Conservation (phyloP, 2,329 filamentous ascomycete genomes). For the Tolypocladium nubicola region DNA sequence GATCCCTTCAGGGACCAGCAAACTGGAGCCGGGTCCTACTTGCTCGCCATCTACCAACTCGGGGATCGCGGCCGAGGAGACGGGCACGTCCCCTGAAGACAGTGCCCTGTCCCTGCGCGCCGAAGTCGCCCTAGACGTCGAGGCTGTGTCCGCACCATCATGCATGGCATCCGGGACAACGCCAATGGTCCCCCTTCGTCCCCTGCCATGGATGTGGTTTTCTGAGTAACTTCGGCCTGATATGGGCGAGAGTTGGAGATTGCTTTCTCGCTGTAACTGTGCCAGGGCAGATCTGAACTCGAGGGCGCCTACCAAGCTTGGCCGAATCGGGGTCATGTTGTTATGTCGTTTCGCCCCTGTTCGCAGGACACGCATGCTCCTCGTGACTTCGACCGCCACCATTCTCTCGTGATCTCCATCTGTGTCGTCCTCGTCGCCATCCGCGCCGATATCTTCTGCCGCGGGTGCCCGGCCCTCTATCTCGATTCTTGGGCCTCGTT, state of each 20-base stretch:
- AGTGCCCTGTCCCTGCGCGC: conserved; percentile 25
- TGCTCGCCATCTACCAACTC: conserved; percentile 7
- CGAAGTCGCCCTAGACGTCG: conserved; percentile 1
- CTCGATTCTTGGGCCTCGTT: conserved; percentile 36
- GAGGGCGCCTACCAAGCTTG: conserved; percentile 83
- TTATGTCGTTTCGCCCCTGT: conserved; percentile 54
- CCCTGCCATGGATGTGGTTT: conserved; percentile 13
- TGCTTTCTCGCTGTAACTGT: conserved; percentile 75
- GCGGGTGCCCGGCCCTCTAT: conserved; percentile 25
- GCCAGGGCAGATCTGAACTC: conserved; percentile 88
- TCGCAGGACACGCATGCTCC: conserved; percentile 82
- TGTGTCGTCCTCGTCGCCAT: conserved; percentile 32
- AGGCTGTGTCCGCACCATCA: conserved; percentile 3
- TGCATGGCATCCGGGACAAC: conserved; percentile 10
- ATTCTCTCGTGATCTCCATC: conserved; percentile 49
- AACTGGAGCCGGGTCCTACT: not conserved
- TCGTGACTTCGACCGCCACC: conserved; percentile 73
- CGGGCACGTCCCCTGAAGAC: conserved; percentile 32
- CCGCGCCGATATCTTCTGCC: conserved; percentile 23
- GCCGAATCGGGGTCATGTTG: conserved; percentile 68
- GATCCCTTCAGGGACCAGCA: conserved; percentile 5
- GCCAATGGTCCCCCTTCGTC: conserved; percentile 16
- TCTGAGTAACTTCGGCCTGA: conserved; percentile 46
- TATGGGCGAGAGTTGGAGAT: conserved; percentile 60
- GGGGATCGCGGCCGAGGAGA: conserved; percentile 6